Evolutionary conservation across 306 rosid species (phyloP), one percentile per base, ranked within the genome.

Genomic region (Malus sieversii): DNA sequence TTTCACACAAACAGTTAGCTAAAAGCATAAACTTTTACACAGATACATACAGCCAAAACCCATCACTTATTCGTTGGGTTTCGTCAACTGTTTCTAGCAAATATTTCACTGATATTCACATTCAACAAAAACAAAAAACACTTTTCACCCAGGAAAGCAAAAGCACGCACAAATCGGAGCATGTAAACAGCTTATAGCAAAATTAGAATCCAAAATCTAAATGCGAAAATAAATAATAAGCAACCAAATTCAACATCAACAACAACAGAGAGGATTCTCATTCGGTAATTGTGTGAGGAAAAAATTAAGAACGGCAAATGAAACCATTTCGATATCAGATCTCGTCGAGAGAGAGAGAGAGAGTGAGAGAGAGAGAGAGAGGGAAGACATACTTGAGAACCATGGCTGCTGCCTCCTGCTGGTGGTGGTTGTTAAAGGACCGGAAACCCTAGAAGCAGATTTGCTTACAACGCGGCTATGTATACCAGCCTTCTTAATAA

Each of bases 321-420:
- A 75, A 64, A 32, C 22, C 3, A 71, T 30, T 15, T 19, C 33
- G 53, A 10, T 22, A 44, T 11, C 48, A 51, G n/a, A 52, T 59
- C 65, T 2, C 2, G 72, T 2, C 1, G 3, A 14, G 22, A 32
- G 51, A 55, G 13, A 55, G 13, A 2, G 35, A 58, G 4, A 58
- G 77, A 29, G 61, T 23, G 19, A 64, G 4, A 58, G 77, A 29
- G 27, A 27, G 27, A 27, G 27, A 27, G 27, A 27, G 61, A 32
- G 19, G 25, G 27, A 9, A 19, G 27, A 68, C 88, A 8, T 51
- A 90, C 97, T 92, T 92, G 84, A 92, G 90, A 85, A 92, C 96
- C 97, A 92, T 92, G 84, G 87, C 86, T 74, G 86, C 81, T 67
- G 77, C 40, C 29, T 64, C 9, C 33, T 42, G 29, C 6, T 6